Evolutionary conservation across 2,329 filamentous ascomycete genomes (phyloP), one percentile per base, ranked within the genome.

Genomic region (Sordariomycetes sp.): DNA sequence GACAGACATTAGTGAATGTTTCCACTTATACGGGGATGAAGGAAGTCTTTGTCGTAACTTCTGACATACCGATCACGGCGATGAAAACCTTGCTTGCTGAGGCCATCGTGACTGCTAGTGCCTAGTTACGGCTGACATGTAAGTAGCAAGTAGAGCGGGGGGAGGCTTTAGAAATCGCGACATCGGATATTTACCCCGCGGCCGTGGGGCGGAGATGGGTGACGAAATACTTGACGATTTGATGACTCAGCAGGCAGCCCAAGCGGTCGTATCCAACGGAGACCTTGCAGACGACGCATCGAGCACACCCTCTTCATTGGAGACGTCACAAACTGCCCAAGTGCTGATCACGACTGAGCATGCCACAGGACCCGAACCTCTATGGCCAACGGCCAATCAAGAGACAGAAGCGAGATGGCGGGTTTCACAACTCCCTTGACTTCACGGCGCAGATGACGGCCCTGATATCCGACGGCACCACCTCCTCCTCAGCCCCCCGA

Each of bases 401-500:
- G 69, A 84, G 84, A 64, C 77, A 81, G 62, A 80, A 80, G 66
- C 85, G 83, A 65, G 83, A 87, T 65, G 81, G 89, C 58, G 82
- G 83, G 20, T 81, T 90, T 20, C 86, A 83, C 20, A 84, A 82
- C 55, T 86, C 83, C 52, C 81, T 96, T 57, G 84, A 90, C 67
- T 97, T 99, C 74, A 84, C 87, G n/a, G 89, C 89, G 12, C 88
- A 94, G 62, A 82, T 97, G 61, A 86, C 87, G 63, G 88, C 85
- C 52, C 82, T 96, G 57, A 89, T 96, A 71, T 76, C 85, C 57
- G 76, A 74, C 60, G 61, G 70, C 12, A 63, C 69, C 5, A 73
- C 77, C 36, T 69, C 77, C 25, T 62, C 65, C 66, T 73, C 59
- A 69, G 71, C 55, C 65, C 67, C 52, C 64, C 76, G 56, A 66